phyloP scores from a whole-genome alignment of 768 basidiomycete species.

The Naematelia aurantialba region DNA sequence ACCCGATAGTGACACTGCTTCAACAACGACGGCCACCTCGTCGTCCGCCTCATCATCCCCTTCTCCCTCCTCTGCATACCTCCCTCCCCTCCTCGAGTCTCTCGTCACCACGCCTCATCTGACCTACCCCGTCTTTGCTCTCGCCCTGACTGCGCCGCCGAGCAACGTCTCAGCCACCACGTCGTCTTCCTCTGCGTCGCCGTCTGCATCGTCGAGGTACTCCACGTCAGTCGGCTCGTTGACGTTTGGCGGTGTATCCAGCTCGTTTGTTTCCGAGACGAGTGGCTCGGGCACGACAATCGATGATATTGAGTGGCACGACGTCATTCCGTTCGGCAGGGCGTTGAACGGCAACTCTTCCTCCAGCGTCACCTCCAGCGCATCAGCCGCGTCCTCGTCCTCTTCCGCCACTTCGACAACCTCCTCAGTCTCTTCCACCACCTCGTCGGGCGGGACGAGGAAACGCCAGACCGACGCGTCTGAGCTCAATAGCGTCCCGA shows the following conservation, averaged over 20 bases:
- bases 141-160: conserved; percentile 29
- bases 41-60: conserved; percentile 12
- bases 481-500: not conserved
- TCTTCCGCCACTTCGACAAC: not conserved
- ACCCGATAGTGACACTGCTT: not conserved
- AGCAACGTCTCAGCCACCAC: conserved; percentile 11
- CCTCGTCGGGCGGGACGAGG: not conserved
- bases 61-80: conserved; percentile 19
- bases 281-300: conserved; percentile 25
- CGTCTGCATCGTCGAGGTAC: conserved; percentile 20
- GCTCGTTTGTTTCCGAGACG: conserved; percentile 20
- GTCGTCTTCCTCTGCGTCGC: conserved; percentile 21
- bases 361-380: conserved; percentile 5
- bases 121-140: conserved; percentile 37
- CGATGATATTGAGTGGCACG: conserved; percentile 42
- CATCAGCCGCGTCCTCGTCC: conserved; percentile 1
- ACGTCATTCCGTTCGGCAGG: conserved; percentile 38
- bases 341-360: not conserved
- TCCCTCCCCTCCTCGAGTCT: conserved; percentile 36
- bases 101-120: conserved; percentile 18
- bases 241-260: conserved; percentile 41
- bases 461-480: not conserved
- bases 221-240: conserved; percentile 19
- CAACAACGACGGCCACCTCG: conserved; percentile 14
- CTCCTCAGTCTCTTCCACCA: not conserved